These are phyloP conservation scores for Aspergillus tamarii DNA, from an alignment of 2,329 filamentous ascomycete species.

Conservation along the genomic window DNA sequence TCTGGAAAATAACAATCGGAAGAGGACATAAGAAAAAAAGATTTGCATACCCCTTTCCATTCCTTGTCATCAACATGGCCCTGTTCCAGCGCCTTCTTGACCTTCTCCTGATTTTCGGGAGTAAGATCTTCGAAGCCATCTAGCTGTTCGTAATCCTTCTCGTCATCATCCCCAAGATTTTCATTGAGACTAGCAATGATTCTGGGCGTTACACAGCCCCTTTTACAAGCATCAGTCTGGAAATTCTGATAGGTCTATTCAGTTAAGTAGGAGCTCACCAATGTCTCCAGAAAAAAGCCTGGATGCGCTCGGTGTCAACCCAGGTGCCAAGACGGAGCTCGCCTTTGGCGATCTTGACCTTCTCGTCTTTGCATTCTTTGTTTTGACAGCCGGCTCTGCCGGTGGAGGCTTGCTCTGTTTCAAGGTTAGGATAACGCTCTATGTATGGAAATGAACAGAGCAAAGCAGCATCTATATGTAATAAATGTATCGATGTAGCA, in stretches of 20 bases:
- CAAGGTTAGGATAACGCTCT: background rate
- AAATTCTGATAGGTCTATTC: background rate
- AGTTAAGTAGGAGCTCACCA: conserved; percentile 65
- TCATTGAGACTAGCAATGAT: conserved; percentile 67
- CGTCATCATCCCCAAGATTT: conserved; percentile 48
- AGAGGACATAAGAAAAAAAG: background rate
- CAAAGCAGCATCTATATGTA: background rate
- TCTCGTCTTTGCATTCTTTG: conserved; percentile 70
- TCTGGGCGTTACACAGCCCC: conserved; percentile 85
- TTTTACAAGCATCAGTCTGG: background rate
- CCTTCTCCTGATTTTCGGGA: conserved; percentile 70
- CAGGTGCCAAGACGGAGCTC: conserved; percentile 76
- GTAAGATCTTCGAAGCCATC: conserved; percentile 82
- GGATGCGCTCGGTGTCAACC: conserved; percentile 64
- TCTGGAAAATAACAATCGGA: background rate
- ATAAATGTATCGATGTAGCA: background rate
- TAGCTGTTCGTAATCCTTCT: conserved; percentile 66
- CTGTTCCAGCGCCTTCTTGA: conserved; percentile 70
- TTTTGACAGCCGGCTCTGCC: conserved; percentile 76
- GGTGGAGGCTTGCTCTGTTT: conserved; percentile 69
- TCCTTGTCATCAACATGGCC: conserved; percentile 84
- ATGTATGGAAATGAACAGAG: background rate
- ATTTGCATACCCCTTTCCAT: conserved; percentile 76
- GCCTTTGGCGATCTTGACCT: conserved; percentile 75
- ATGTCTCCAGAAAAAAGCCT: conserved; percentile 78